These are phyloP conservation scores for Didymella lethalis DNA, from an alignment of 2,329 filamentous ascomycete species.

Conservation along the genomic window DNA sequence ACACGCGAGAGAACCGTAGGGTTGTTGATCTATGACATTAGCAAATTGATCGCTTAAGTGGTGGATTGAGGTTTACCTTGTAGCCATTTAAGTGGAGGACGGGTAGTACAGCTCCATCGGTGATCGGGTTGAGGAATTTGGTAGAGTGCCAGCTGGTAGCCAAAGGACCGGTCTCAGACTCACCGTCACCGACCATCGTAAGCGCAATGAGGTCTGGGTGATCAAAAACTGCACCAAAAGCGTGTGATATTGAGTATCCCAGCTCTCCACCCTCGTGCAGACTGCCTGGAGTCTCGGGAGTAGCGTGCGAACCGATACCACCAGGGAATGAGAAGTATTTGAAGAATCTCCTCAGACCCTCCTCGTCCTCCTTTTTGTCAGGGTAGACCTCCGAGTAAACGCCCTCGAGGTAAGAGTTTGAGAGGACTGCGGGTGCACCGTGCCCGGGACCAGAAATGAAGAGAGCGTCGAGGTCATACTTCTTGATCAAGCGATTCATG, in stretches of 20 bases:
- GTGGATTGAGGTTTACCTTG: slow-evolving; percentile 66
- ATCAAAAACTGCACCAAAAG: slow-evolving; percentile 79
- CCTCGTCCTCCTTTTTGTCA: slow-evolving; percentile 71
- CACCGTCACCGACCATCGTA: slow-evolving; percentile 81
- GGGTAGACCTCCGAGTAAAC: slow-evolving; percentile 81
- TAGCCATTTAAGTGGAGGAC: slow-evolving; percentile 83
- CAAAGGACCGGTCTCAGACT: slow-evolving; percentile 80
- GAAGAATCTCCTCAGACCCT: slow-evolving; percentile 78
- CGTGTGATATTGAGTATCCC: slow-evolving; percentile 81
- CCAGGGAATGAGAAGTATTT: slow-evolving; percentile 85
- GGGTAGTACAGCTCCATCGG: slow-evolving; percentile 78
- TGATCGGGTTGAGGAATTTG: slow-evolving; percentile 82
- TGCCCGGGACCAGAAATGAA: slow-evolving; percentile 81
- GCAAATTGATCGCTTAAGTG: neutral
- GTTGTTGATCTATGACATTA: slow-evolving; percentile 55
- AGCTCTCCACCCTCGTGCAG: slow-evolving; percentile 83
- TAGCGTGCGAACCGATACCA: slow-evolving; percentile 79
- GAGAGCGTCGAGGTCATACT: slow-evolving; percentile 75
- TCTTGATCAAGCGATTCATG: slow-evolving; percentile 83
- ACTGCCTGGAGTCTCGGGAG: slow-evolving; percentile 78
- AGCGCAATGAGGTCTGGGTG: slow-evolving; percentile 76
- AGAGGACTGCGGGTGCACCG: slow-evolving; percentile 77
- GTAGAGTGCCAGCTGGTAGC: slow-evolving; percentile 84
- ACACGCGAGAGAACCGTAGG: slow-evolving; percentile 70
- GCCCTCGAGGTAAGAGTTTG: slow-evolving; percentile 79